A percentile compares a stretch with the other conserved stretches of the same genome.
These are phyloP conservation scores for Spergularia azorica DNA, from an alignment of 179 eudicot species.

Conservation along the genomic window DNA sequence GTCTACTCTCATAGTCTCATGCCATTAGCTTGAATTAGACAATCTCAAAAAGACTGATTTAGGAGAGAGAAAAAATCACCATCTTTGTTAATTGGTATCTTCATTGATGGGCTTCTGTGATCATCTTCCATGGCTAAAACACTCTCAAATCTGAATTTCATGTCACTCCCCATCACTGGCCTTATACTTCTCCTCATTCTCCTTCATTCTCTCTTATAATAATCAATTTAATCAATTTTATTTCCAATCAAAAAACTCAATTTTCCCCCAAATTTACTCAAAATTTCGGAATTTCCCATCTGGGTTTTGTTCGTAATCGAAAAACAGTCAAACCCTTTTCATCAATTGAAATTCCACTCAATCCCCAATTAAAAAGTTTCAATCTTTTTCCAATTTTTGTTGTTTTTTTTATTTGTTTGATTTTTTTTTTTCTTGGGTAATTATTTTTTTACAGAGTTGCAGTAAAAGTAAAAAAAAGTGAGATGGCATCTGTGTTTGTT, in stretches of 20 bases:
- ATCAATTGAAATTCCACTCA: slow-evolving; percentile 5
- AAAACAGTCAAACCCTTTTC: slow-evolving; percentile 19
- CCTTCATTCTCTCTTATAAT: slow-evolving; percentile 75
- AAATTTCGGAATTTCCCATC: not conserved
- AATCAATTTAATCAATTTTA: not conserved
- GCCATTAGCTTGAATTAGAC: slow-evolving; percentile 2
- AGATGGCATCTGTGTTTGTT: slow-evolving; percentile 82
- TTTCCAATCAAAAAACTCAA: not conserved
- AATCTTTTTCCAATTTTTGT: not conserved
- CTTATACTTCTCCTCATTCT: slow-evolving; percentile 66
- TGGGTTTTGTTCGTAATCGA: slow-evolving; percentile 14
- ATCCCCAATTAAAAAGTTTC: not conserved
- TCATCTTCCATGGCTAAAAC: slow-evolving; percentile 37
- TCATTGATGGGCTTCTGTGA: slow-evolving; percentile 26
- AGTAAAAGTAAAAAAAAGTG: too few species aligned
- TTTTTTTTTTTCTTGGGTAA: not conserved
- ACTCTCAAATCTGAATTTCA: slow-evolving; percentile 28
- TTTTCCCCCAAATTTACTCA: not conserved
- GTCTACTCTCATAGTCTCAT: too few species aligned
- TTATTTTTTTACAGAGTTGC: not conserved
- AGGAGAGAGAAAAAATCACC: not conserved
- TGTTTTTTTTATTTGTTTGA: not conserved
- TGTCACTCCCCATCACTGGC: slow-evolving; percentile 49
- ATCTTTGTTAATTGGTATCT: not conserved
- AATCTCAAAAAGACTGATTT: not conserved